phyloP scores from a whole-genome alignment of 176 grass and related monocot genomes.

The Raddia guianensis region DNA sequence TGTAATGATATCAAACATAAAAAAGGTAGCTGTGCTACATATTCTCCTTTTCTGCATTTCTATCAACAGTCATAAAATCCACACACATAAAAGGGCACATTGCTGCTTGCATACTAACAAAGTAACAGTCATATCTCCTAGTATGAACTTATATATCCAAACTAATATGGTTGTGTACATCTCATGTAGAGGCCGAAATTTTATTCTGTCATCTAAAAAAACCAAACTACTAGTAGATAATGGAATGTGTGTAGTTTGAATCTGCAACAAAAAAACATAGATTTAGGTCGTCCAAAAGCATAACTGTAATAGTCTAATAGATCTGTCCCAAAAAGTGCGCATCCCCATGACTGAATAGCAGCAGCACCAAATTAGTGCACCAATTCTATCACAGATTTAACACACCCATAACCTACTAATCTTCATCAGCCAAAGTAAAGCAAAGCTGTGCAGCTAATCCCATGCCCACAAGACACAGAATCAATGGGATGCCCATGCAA shows the following conservation, averaged over 20 bases:
- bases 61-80: not conserved
- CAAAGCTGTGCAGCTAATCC: constrained; percentile 4
- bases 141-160: not conserved
- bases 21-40: not conserved
- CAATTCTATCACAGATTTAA: not conserved
- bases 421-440: not conserved
- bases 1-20: not conserved
- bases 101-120: not conserved
- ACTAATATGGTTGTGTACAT: not conserved
- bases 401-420: not conserved
- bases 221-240: not conserved
- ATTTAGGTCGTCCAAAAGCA: not conserved
- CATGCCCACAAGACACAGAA: not conserved
- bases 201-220: too few relatives aligned
- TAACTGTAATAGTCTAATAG: constrained; percentile 2
- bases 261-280: not conserved
- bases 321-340: not conserved
- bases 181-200: too few relatives aligned
- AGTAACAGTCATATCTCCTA: not conserved
- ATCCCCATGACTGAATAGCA: not conserved
- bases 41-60: constrained; percentile 22
- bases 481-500: not conserved
- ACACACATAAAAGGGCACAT: not conserved
- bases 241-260: not conserved
- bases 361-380: not conserved